Percentiles rank a stretch among this genome's conserved stretches.
phyloP scores from a whole-genome alignment of 495 filamentous ascomycete species.

The Podospora pseudopauciseta region DNA sequence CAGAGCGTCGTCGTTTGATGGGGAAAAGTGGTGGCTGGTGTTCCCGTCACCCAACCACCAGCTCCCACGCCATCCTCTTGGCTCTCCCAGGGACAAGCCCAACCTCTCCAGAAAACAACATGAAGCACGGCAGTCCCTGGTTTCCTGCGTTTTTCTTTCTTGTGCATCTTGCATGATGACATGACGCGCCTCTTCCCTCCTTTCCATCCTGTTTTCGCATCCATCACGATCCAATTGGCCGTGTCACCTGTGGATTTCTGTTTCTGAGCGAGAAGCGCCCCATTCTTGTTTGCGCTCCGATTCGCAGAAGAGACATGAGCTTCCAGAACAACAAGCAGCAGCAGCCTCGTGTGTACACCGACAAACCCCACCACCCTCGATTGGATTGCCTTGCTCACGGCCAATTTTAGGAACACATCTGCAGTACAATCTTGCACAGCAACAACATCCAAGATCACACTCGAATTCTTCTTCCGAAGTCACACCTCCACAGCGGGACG shows the following conservation, averaged over 20 bases:
- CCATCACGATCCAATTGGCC: conserved; percentile 2
- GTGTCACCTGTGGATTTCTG: conserved; percentile 10
- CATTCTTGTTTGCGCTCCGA: background rate
- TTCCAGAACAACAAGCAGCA: conserved; percentile 23
- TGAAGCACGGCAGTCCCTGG: background rate
- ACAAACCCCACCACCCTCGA: background rate
- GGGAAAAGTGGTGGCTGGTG: conserved; percentile 19
- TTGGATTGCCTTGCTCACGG: conserved; percentile 2
- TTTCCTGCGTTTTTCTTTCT: conserved; percentile 20
- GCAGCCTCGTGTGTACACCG: conserved; percentile 21
- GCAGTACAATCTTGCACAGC: conserved; percentile 10
- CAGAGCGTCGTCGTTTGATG: background rate
- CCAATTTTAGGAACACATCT: conserved; percentile 14
- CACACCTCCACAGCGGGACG: conserved; percentile 11
- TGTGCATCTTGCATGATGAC: conserved; percentile 17
- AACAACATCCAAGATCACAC: background rate
- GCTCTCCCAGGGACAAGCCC: conserved; percentile 8
- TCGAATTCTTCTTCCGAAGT: conserved; percentile 10
- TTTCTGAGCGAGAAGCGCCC: background rate
- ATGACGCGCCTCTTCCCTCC: conserved; percentile 17
- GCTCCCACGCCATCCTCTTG: background rate
- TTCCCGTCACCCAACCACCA: conserved; percentile 10
- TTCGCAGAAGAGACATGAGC: conserved; percentile 21
- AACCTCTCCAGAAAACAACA: conserved; percentile 16
- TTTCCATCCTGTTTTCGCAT: conserved; percentile 24